Base-by-base conservation (phyloP, 345 rosid species). In the Aquilaria sinensis region DNA sequence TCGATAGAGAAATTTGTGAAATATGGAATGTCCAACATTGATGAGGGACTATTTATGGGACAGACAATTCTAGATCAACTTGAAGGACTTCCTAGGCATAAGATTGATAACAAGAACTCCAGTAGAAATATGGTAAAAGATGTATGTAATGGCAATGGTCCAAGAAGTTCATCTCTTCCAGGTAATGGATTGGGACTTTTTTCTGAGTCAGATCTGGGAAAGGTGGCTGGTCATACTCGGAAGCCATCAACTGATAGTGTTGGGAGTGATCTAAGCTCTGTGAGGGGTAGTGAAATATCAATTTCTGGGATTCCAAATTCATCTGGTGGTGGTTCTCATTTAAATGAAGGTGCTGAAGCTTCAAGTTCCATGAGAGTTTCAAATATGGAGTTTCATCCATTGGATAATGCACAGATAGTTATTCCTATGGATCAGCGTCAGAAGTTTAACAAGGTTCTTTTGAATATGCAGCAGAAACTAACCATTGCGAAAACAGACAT, bases 11-110 rank as follows among this genome's bases (percentile, higher is more conserved):
- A 87, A 67, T 78, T 95, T 57, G 87, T 85, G 53, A 89, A 87
- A 77, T 87, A 76, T 73, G 97, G 90, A 62, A 83, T 95, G 81
- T 78, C 94, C 65, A 91, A 91, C 71, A 91, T 95, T 75, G 99
- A 95, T 16, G 96, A 95, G 77, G 97, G 99, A 53, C 81, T 95
- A 57, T 83, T 83, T 72, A 87, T 89, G 92, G 93, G 99, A 68
- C 92, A 91, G 69, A 88, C 92, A 60, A 95, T 91, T 78, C 72
- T 95, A 30, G 99, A 89, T 68, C 96, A 91, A 60, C 88, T 95
- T 69, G 96, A 89, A 81, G 96, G 86, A 70, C 75, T 85, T 61
- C 96, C 91, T 34, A 80, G 74, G 77, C 91, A 80, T 74, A 85
- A 85, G 73, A 70, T 75, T 47, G 78, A 77, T 65, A 64, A 72